Evolutionary conservation across 2,329 filamentous ascomycete species (phyloP).

Genomic region (Talaromyces verruculosus): DNA sequence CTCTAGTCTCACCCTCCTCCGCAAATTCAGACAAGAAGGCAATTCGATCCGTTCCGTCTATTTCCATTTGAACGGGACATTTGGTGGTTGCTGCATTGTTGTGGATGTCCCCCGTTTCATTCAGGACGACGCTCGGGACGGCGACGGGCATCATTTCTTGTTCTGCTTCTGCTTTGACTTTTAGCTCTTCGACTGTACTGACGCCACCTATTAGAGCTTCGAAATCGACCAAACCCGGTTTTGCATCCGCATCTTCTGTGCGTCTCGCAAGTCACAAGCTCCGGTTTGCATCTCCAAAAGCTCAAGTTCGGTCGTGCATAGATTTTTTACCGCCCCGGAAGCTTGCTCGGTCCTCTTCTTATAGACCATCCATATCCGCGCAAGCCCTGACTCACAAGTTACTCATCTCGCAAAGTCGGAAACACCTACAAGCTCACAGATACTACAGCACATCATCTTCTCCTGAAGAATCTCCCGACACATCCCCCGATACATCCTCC

Average conservation of each 20-base stretch:
- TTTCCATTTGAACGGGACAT: background rate
- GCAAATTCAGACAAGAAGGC: background rate
- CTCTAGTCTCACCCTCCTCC: slow-evolving; percentile 20
- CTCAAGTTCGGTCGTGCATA: background rate
- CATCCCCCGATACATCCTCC: slow-evolving; percentile 21
- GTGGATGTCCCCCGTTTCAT: slow-evolving; percentile 39
- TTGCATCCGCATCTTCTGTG: background rate
- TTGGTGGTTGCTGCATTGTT: slow-evolving; percentile 10
- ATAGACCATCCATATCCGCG: slow-evolving; percentile 6
- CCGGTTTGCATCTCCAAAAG: background rate
- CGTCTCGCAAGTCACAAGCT: slow-evolving; percentile 17
- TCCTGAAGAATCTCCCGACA: slow-evolving; percentile 30
- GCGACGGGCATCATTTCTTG: slow-evolving; percentile 30
- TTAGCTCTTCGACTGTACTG: background rate
- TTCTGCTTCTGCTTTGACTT: slow-evolving; percentile 26
- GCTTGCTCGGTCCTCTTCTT: background rate
- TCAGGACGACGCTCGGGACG: slow-evolving; percentile 31
- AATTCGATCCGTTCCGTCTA: slow-evolving; percentile 5
- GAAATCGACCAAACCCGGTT: background rate
- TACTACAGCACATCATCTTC: slow-evolving; percentile 16
- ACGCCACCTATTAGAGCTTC: slow-evolving; percentile 6
- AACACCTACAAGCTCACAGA: slow-evolving; percentile 12
- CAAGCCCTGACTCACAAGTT: slow-evolving; percentile 3
- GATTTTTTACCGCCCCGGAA: background rate
- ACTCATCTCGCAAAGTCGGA: slow-evolving; percentile 7